Base-by-base conservation (phyloP, 2,329 filamentous ascomycete species). In the Pseudogymnoascus sp. region DNA sequence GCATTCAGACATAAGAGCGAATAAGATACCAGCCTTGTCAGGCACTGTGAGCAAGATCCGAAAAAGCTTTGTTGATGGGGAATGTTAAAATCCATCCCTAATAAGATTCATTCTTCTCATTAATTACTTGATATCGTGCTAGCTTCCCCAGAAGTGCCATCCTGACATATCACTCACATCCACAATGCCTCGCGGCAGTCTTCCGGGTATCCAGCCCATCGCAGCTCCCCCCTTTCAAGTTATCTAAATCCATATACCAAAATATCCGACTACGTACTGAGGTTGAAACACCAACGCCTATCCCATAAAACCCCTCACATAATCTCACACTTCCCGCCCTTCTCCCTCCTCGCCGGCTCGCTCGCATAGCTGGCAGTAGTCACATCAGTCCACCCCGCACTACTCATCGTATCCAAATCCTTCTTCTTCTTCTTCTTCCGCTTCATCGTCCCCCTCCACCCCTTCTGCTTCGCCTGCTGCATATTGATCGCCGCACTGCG, bases 401-500 rank as follows among this genome's bases (percentile, higher is more conserved):
- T 77, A 68, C 78, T 81, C 38, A 71, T 74, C 7, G 70, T 74
- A 63, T 82, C 80, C 42, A 69, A 66, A 61, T 78, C 72, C 64
- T 73, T 77, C 64, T 71, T 76, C 62, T 66, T 66, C 66, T 76
- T 74, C 55, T 75, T 73, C 63, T 76, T 76, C 59, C 73, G 77
- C 35, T 66, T 67, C 63, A 70, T 66, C 65, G 67, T 70, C n/a
- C 68, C 65, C 62, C 70, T 67, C 83, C 84, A 87, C 0, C 84
- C 84, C 33, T 77, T 78, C 67, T 78, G 79, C 73, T 80, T 84
- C 1, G 84, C 84, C 64, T 86, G 84, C 15, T 80, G 78, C 29
- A 87, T 82, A 66, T 87, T 87, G 73, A 82, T 85, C 8, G 83
- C 79, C 5, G 84, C 84, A 62, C 83, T 84, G 29, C 83, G 76